Evolutionary conservation across 2,329 filamentous ascomycete species (phyloP).

Genomic region (Exophiala spinifera): DNA sequence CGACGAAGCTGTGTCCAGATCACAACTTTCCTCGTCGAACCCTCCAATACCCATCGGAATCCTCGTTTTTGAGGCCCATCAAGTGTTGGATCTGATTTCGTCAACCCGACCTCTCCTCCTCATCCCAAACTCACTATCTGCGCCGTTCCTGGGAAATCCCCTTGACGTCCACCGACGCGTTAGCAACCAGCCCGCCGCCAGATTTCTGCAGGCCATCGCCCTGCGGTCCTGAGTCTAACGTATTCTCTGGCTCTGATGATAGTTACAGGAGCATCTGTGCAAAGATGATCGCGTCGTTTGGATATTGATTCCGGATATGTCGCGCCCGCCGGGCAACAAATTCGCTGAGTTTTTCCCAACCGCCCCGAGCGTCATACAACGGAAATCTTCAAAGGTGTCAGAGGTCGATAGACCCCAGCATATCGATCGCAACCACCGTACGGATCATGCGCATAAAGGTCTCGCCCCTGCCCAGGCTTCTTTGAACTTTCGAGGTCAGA

Average conservation of each 20-base stretch:
- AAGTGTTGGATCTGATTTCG: not conserved
- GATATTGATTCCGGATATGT: conserved; percentile 51
- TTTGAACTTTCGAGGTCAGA: conserved; percentile 15
- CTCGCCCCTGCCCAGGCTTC: conserved; percentile 13
- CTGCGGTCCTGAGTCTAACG: conserved; percentile 9
- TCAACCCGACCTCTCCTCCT: not conserved
- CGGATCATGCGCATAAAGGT: conserved; percentile 24
- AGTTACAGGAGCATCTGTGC: conserved; percentile 15
- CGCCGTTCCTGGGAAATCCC: conserved; percentile 10
- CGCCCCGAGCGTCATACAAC: conserved; percentile 62
- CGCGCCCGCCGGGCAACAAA: conserved; percentile 69
- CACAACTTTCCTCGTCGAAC: not conserved
- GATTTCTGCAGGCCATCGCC: conserved; percentile 2
- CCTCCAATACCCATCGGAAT: not conserved
- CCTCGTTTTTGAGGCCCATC: not conserved
- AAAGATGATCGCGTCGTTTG: conserved; percentile 26
- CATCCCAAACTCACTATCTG: not conserved
- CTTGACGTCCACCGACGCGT: conserved; percentile 22
- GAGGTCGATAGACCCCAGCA: conserved; percentile 45
- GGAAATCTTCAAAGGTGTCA: conserved; percentile 47
- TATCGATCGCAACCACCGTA: conserved; percentile 12
- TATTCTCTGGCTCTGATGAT: not conserved
- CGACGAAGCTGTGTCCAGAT: conserved; percentile 12
- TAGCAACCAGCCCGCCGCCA: conserved; percentile 8
- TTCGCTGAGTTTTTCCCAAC: conserved; percentile 85